These are phyloP conservation scores for Psilocybe tampanensis DNA, from an alignment of 768 basidiomycete species.

Conservation along the genomic window DNA sequence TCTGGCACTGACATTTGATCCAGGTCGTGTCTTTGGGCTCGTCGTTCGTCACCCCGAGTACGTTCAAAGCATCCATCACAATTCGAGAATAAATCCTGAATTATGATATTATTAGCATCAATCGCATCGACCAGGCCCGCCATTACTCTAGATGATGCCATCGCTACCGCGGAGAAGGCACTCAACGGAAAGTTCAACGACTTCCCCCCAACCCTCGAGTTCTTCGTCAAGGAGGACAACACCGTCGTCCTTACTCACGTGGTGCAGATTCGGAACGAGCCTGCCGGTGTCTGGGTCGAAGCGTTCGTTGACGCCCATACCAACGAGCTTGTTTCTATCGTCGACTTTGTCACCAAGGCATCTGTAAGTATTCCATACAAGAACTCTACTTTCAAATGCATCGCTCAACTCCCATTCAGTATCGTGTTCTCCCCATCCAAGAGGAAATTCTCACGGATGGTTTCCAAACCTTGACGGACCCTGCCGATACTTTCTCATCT, in stretches of 20 bases:
- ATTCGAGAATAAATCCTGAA: background rate
- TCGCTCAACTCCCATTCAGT: slow-evolving; percentile 25
- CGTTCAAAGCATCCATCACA: slow-evolving; percentile 8
- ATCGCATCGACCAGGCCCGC: slow-evolving; percentile 42
- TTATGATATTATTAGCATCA: slow-evolving; percentile 13
- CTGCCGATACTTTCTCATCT: slow-evolving; percentile 50
- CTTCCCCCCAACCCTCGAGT: slow-evolving; percentile 43
- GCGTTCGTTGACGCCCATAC: slow-evolving; percentile 62
- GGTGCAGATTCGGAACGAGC: slow-evolving; percentile 38
- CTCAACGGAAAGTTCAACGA: slow-evolving; percentile 46
- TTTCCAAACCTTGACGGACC: slow-evolving; percentile 44
- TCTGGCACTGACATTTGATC: background rate
- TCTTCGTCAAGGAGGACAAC: slow-evolving; percentile 43
- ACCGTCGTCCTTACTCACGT: slow-evolving; percentile 43
- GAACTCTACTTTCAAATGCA: background rate
- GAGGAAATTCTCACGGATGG: slow-evolving; percentile 52
- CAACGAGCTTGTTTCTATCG: slow-evolving; percentile 53
- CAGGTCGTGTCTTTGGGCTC: slow-evolving; percentile 41
- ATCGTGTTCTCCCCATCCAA: slow-evolving; percentile 46
- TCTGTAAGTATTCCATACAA: slow-evolving; percentile 31
- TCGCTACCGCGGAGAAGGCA: slow-evolving; percentile 37
- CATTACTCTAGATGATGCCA: slow-evolving; percentile 35
- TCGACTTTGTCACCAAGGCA: slow-evolving; percentile 54
- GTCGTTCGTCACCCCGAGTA: slow-evolving; percentile 47
- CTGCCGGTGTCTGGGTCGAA: slow-evolving; percentile 53